These are phyloP conservation scores for Hypoxylon sp. DNA, from an alignment of 2,329 filamentous ascomycete genomes.

Conservation along the genomic window DNA sequence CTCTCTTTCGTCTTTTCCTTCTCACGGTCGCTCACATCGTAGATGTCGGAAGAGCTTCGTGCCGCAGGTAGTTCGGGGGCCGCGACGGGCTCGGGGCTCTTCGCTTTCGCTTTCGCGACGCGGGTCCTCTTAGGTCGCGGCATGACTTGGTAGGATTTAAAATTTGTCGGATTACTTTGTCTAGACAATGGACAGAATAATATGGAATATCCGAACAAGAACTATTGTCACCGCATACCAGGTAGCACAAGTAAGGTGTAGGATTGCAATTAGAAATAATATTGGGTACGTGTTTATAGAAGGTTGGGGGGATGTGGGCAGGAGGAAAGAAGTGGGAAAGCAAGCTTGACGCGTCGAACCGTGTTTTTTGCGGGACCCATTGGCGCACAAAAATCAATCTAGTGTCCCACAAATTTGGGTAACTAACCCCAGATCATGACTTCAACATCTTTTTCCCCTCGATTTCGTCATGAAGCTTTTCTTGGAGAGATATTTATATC, in stretches of 20 bases:
- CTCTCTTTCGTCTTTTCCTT: constrained; percentile 40
- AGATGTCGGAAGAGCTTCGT: constrained; percentile 44
- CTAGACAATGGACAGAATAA: too few relatives aligned
- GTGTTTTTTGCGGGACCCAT: constrained; percentile 26
- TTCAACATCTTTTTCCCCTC: not conserved
- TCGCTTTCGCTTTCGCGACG: constrained; percentile 42
- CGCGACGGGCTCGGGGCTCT: constrained; percentile 26
- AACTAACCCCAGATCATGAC: not conserved
- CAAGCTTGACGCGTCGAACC: constrained; percentile 39
- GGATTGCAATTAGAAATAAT: constrained; percentile 1
- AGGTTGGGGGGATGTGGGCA: not conserved
- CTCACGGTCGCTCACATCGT: constrained; percentile 47
- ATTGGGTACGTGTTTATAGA: constrained; percentile 2
- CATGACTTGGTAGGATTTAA: constrained; percentile 35
- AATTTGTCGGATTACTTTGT: not conserved
- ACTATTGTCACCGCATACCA: constrained; percentile 3
- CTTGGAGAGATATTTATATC: too few relatives aligned
- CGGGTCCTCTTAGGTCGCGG: constrained; percentile 43
- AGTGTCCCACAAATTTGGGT: not conserved
- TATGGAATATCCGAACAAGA: too few relatives aligned
- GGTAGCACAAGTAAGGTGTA: not conserved
- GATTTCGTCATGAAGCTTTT: too few relatives aligned
- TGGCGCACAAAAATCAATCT: constrained; percentile 1
- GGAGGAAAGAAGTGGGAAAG: constrained; percentile 2
- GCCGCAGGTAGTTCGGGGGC: constrained; percentile 18